A percentile compares a stretch with the other conserved stretches of the same genome.
Conservation (phyloP, 441 rosid genomes). For the Aquilaria agallochum region DNA sequence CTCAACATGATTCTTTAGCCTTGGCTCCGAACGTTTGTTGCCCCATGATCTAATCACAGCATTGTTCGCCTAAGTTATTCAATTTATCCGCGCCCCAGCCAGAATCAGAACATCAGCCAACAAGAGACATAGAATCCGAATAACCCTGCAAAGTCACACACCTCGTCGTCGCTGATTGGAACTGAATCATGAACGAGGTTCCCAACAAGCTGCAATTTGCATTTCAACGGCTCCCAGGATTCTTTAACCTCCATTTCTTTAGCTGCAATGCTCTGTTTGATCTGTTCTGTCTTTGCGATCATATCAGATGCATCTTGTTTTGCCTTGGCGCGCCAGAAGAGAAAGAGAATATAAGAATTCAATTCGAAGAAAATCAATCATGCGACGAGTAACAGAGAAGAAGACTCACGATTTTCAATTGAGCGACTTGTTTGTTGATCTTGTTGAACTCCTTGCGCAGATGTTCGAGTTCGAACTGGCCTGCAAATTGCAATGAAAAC, state of each 20-base stretch:
- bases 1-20: slow-evolving; percentile 82
- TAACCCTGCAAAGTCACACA: slow-evolving; percentile 10
- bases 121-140: not conserved
- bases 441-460: slow-evolving; percentile 70
- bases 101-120: not conserved
- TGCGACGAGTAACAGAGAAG: not conserved
- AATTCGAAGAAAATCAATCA: not conserved
- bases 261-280: slow-evolving; percentile 37
- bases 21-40: slow-evolving; percentile 47
- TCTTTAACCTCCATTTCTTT: slow-evolving; percentile 70
- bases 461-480: slow-evolving; percentile 67
- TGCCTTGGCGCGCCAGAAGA: slow-evolving; percentile 20
- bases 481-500: slow-evolving; percentile 25
- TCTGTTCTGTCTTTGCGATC: slow-evolving; percentile 49
- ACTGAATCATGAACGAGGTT: slow-evolving; percentile 90
- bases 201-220: slow-evolving; percentile 60
- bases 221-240: slow-evolving; percentile 46
- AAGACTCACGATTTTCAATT: slow-evolving; percentile 62
- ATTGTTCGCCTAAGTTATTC: slow-evolving; percentile 60
- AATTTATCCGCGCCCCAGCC: not conserved
- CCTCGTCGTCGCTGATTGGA: slow-evolving; percentile 73
- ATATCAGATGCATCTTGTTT: slow-evolving; percentile 59
- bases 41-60: slow-evolving; percentile 59
- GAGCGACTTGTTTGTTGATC: slow-evolving; percentile 68
- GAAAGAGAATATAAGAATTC: not conserved